Percentiles rank a stretch among this genome's conserved stretches.
phyloP scores from a whole-genome alignment of 2,329 filamentous ascomycete genomes.

The Xylariaceae sp. region DNA sequence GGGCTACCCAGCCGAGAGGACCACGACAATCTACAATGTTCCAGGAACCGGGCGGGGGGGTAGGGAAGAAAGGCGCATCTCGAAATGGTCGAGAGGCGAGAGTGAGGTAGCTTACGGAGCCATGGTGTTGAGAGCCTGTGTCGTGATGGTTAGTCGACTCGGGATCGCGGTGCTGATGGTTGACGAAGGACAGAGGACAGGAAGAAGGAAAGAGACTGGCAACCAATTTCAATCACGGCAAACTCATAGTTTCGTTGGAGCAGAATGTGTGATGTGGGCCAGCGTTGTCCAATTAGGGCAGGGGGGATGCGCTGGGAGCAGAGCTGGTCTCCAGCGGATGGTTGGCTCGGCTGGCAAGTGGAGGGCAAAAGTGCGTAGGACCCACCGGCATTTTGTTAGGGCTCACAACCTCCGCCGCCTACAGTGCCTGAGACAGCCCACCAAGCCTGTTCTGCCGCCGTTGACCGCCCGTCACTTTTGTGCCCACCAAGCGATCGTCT shows the following conservation, averaged over 20 bases:
- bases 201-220: conserved; percentile 8
- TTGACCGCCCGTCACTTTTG: too few relatives aligned
- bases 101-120: conserved; percentile 42
- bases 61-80: conserved; percentile 33
- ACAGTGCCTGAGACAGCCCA: conserved; percentile 13
- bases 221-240: conserved; percentile 9
- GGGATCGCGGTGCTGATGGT: conserved; percentile 24
- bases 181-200: conserved; percentile 14
- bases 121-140: conserved; percentile 35
- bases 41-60: conserved; percentile 48
- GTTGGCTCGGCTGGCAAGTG: too few relatives aligned
- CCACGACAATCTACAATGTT: conserved; percentile 72
- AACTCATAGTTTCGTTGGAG: conserved; percentile 10
- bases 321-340: too few relatives aligned
- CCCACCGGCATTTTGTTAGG: conserved; percentile 19
- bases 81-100: conserved; percentile 28
- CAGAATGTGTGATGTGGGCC: conserved; percentile 16
- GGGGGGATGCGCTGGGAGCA: too few relatives aligned
- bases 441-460: conserved; percentile 3
- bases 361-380: not conserved
- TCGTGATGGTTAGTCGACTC: conserved; percentile 29
- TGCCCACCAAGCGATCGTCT: too few relatives aligned
- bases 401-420: conserved; percentile 25
- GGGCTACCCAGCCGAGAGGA: conserved; percentile 71
- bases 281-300: conserved; percentile 9